Percentiles rank a stretch among this genome's conserved stretches.
These are phyloP conservation scores for Stephanodiscus minutulus DNA, from an alignment of 108 stramenopile genomes.

Conservation along the genomic window DNA sequence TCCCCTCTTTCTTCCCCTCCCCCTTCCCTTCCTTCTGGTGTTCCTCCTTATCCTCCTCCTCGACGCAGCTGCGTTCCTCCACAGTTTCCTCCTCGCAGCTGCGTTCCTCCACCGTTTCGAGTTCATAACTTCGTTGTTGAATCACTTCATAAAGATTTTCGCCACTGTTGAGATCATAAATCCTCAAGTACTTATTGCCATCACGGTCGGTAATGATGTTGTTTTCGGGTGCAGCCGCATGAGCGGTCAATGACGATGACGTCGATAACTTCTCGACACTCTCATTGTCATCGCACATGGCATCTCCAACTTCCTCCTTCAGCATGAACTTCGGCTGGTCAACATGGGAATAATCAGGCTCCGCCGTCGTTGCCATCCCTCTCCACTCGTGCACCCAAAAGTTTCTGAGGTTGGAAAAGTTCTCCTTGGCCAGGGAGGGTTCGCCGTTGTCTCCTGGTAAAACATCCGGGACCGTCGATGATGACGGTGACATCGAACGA, in stretches of 20 bases:
- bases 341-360: neutral
- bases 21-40: neutral
- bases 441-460: neutral
- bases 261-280: neutral
- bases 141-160: conserved; percentile 16
- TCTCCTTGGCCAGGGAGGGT: neutral
- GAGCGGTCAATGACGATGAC: neutral
- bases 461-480: neutral
- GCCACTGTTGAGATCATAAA: conserved; percentile 14
- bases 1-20: neutral
- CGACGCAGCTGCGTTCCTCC: conserved; percentile 11
- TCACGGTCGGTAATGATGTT: conserved; percentile 13
- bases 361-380: neutral
- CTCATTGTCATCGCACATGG: conserved; percentile 19
- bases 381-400: conserved; percentile 15
- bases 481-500: neutral
- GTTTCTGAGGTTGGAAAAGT: conserved; percentile 3
- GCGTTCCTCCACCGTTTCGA: conserved; percentile 21
- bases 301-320: conserved; percentile 16
- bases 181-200: conserved; percentile 18
- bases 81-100: conserved; percentile 17
- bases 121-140: conserved; percentile 3
- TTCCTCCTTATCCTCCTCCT: too few relatives aligned
- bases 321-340: conserved; percentile 4
- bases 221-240: neutral